Percentiles rank a stretch among this genome's conserved stretches.
phyloP scores from a whole-genome alignment of 306 rosid genomes.

The Citrullus amarus region DNA sequence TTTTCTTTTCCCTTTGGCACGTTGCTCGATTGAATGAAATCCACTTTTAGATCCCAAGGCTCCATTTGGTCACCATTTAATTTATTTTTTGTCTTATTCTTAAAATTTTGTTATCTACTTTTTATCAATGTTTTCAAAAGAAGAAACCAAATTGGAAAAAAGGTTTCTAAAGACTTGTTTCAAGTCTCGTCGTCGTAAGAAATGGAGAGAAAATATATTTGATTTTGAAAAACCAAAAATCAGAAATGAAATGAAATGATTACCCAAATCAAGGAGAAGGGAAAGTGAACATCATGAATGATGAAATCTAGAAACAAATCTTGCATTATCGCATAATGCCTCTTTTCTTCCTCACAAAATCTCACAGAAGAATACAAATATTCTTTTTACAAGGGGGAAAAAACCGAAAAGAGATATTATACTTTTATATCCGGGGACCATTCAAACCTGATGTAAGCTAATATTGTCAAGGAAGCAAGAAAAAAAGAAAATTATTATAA shows the following conservation, averaged over 20 bases:
- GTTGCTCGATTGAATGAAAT: background rate
- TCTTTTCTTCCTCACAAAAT: background rate
- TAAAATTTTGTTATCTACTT: too few relatives aligned
- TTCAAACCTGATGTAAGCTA: background rate
- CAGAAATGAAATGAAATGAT: too few relatives aligned
- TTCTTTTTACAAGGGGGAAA: background rate
- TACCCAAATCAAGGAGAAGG: background rate
- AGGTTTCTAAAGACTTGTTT: too few relatives aligned
- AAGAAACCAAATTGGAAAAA: too few relatives aligned
- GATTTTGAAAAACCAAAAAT: too few relatives aligned
- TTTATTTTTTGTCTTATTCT: too few relatives aligned
- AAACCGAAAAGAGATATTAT: background rate
- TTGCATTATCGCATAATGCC: background rate
- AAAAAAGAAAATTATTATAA: background rate
- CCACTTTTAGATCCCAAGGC: background rate
- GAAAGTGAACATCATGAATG: background rate
- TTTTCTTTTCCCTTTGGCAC: background rate
- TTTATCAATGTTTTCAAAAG: too few relatives aligned
- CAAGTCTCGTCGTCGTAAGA: too few relatives aligned
- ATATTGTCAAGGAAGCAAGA: background rate
- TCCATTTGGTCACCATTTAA: too few relatives aligned
- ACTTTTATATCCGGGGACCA: background rate
- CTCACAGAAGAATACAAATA: background rate
- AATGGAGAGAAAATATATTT: too few relatives aligned
- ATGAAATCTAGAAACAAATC: background rate